Evolutionary conservation across 139 green algal species (phyloP).

Genomic region (Coelastrella sp.): DNA sequence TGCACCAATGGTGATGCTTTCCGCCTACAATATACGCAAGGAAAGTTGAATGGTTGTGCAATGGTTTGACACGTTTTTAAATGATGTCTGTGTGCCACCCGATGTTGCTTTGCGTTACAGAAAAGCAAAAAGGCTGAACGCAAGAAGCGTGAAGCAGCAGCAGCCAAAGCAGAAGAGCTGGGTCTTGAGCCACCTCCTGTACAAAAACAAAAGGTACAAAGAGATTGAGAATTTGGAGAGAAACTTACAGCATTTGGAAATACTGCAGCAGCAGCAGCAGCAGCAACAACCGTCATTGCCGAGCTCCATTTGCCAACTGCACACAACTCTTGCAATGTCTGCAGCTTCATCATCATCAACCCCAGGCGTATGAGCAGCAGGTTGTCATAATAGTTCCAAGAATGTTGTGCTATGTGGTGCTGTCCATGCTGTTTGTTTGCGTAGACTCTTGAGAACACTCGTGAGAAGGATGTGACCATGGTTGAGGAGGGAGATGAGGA

Average conservation of each 20-base stretch:
- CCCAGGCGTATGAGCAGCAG: not conserved
- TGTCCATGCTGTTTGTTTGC: not conserved
- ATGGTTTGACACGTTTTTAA: not conserved
- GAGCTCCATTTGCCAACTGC: too few relatives aligned
- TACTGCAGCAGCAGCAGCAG: not conserved
- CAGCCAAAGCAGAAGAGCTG: conserved; percentile 68
- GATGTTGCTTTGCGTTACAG: too few relatives aligned
- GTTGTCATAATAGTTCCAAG: not conserved
- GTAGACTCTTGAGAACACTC: conserved; percentile 91
- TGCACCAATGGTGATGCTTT: too few relatives aligned
- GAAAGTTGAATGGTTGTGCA: not conserved
- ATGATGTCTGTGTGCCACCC: too few relatives aligned
- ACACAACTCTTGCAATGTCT: too few relatives aligned
- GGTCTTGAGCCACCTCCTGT: conserved; percentile 78
- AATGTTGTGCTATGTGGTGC: not conserved
- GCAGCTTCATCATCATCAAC: not conserved
- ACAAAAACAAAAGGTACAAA: conserved; percentile 76
- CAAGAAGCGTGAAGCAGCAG: conserved; percentile 76
- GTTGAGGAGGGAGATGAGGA: conserved; percentile 84
- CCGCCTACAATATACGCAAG: too few relatives aligned
- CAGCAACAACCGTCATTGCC: not conserved
- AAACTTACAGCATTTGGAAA: too few relatives aligned
- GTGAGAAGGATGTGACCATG: conserved; percentile 88
- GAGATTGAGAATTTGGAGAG: not conserved
- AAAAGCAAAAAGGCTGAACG: conserved; percentile 80